Evolutionary conservation across 352 stramenopile species (phyloP).

Genomic region (Phytophthora cajani): DNA sequence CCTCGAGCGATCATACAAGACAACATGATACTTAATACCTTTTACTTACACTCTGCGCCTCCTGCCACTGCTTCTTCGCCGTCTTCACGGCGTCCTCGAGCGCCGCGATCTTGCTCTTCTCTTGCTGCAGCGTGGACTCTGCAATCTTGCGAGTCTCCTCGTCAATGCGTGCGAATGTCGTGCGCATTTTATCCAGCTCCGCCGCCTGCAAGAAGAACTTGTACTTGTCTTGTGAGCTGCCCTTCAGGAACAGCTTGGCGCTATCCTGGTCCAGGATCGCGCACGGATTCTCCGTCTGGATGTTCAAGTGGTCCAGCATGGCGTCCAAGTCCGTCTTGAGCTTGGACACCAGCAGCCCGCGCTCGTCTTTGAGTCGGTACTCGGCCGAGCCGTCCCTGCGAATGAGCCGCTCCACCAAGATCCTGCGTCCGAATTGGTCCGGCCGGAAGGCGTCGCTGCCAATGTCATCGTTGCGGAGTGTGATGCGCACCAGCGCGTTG

Average conservation of each 20-base stretch:
- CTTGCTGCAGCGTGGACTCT: constrained; percentile 57
- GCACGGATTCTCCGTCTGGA: constrained; percentile 97
- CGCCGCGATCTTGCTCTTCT: constrained; percentile 34
- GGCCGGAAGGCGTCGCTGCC: constrained; percentile 91
- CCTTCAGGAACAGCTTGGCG: constrained; percentile 97
- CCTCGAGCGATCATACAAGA: constrained; percentile 1
- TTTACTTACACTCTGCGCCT: constrained; percentile 59
- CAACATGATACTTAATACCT: not conserved
- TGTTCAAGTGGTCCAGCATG: constrained; percentile 95
- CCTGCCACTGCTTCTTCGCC: constrained; percentile 66
- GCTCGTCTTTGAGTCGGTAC: constrained; percentile 75
- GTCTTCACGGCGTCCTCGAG: constrained; percentile 46
- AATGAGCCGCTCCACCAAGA: constrained; percentile 95
- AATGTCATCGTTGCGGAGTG: constrained; percentile 89
- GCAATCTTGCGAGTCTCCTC: constrained; percentile 65
- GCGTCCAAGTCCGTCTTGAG: constrained; percentile 93
- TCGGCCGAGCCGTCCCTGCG: constrained; percentile 78
- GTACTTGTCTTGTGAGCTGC: constrained; percentile 96
- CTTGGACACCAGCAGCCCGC: constrained; percentile 72
- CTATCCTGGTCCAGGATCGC: constrained; percentile 98
- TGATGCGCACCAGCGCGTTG: constrained; percentile 93
- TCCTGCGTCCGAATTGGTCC: constrained; percentile 92
- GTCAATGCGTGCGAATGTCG: constrained; percentile 86
- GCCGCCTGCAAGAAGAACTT: constrained; percentile 97
- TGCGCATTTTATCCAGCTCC: constrained; percentile 93